Conservation (phyloP, 495 filamentous ascomycete genomes). For the Aspergillus bertholletiae region DNA sequence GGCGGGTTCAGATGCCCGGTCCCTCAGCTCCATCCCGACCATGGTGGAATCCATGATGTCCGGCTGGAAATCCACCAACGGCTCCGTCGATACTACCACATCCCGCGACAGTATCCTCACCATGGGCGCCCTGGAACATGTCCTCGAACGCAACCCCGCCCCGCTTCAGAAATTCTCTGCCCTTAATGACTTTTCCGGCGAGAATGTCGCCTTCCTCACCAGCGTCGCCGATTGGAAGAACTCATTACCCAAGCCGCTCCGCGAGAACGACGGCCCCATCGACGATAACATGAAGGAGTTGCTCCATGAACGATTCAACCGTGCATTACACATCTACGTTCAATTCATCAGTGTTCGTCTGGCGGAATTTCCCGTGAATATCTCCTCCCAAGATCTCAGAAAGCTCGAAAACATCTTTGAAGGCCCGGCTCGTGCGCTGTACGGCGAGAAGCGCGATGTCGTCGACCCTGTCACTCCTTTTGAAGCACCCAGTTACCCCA, state of each 20-base stretch:
- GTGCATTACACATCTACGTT: slow-evolving; percentile 54
- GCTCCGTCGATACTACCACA: slow-evolving; percentile 23
- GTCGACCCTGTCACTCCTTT: slow-evolving; percentile 33
- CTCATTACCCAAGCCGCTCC: slow-evolving; percentile 16
- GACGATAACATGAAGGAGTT: slow-evolving; percentile 23
- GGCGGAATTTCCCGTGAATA: slow-evolving; percentile 62
- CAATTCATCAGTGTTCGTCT: slow-evolving; percentile 51
- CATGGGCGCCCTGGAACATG: slow-evolving; percentile 58
- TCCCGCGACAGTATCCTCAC: slow-evolving; percentile 44
- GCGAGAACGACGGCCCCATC: slow-evolving; percentile 10
- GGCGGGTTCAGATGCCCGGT: slow-evolving; percentile 20
- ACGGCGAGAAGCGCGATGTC: slow-evolving; percentile 27
- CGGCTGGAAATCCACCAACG: slow-evolving; percentile 30
- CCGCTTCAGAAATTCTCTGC: slow-evolving; percentile 59
- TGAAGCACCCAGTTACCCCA: slow-evolving; percentile 18
- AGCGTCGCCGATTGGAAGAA: slow-evolving; percentile 53
- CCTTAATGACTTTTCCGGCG: slow-evolving; percentile 60
- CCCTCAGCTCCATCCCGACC: slow-evolving; percentile 26
- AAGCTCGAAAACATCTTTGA: slow-evolving; percentile 51
- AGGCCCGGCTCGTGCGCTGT: slow-evolving; percentile 28
- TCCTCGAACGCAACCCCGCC: slow-evolving; percentile 50
- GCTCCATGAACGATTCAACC: slow-evolving; percentile 43
- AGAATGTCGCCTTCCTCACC: slow-evolving; percentile 66
- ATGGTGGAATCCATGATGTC: slow-evolving; percentile 32
- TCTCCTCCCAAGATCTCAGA: slow-evolving; percentile 46